A percentile compares a stretch with the other conserved stretches of the same genome.
Evolutionary conservation across 495 filamentous ascomycete genomes (phyloP).

Genomic region (Amniculicola lignicola): DNA sequence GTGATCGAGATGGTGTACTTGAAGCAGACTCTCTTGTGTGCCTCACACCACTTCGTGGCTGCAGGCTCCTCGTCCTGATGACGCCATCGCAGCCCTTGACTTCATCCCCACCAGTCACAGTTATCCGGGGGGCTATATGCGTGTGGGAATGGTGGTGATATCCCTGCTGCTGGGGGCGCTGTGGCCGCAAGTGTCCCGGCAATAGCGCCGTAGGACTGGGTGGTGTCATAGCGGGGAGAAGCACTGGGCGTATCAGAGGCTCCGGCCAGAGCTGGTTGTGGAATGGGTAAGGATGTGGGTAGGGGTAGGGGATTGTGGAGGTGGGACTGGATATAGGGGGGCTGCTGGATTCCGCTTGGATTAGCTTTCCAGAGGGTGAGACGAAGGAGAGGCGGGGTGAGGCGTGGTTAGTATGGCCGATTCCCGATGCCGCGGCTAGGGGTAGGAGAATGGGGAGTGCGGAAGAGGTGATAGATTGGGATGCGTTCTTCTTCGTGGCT

Average conservation of each 20-base stretch:
- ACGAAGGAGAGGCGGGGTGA: slow-evolving; percentile 22
- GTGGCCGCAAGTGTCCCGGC: slow-evolving; percentile 8
- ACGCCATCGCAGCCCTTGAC: slow-evolving; percentile 25
- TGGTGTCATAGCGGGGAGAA: slow-evolving; percentile 12
- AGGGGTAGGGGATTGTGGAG: not conserved
- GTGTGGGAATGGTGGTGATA: slow-evolving; percentile 6
- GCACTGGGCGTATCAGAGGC: slow-evolving; percentile 4
- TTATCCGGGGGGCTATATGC: slow-evolving; percentile 6
- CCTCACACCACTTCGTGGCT: slow-evolving; percentile 10
- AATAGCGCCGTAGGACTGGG: not conserved
- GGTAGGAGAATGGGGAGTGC: slow-evolving; percentile 29
- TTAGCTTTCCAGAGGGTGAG: slow-evolving; percentile 29
- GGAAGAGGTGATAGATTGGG: slow-evolving; percentile 27
- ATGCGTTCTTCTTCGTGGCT: not conserved
- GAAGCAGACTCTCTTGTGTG: no score
- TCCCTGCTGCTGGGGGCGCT: slow-evolving; percentile 4
- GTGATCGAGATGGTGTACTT: no score
- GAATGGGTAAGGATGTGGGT: no score
- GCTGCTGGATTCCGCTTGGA: slow-evolving; percentile 7
- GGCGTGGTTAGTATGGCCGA: slow-evolving; percentile 11
- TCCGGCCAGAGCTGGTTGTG: not conserved
- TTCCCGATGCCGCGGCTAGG: slow-evolving; percentile 24
- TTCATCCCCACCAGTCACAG: not conserved
- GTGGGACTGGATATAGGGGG: not conserved
- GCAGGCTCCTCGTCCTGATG: slow-evolving; percentile 4